Evolutionary conservation across 495 filamentous ascomycete genomes (phyloP), one percentile per base, ranked within the genome.

Genomic region (Extremus antarcticus): DNA sequence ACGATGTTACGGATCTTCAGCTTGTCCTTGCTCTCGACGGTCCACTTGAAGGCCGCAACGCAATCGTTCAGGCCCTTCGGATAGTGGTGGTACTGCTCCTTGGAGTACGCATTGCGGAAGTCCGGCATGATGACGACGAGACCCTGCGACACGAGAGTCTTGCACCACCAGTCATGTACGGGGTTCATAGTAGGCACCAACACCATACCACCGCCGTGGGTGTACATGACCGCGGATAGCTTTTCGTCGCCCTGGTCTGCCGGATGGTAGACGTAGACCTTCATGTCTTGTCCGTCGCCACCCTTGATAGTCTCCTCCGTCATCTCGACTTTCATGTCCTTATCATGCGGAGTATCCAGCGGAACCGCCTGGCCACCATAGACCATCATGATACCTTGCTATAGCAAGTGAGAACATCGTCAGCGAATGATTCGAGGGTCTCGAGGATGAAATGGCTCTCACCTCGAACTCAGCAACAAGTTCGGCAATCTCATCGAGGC

Each of bases 191-290:
- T 62, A 16, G 32, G 41, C 35, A 51, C 21, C 43, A 62, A 43
- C 23, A 53, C 53, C 61, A 64, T 64, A 16, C 61, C 59, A 19
- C 59, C 59, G 20, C 59, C 59, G 23, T 61, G 59, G 9, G 49
- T 35, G 51, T 58, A 58, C 4, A 61, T 3, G 20, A 61, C 23
- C 23, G 47, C 16, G 11, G 59, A 50, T 43, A 57, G 25, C 11
- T 25, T 29, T 47, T 45, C 46, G 22, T 35, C 54, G 8, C 25
- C 25, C 24, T 35, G 45, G 43, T 32, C 50, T 8, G 38, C 43
- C 10, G 17, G 38, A 21, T 50, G 54, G 29, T 53, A 58, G 17
- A 58, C 41, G 41, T 61, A 49, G 25, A 61, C 19, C 2, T n/a
- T 25, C 21, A 61, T 58, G n/a, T 61, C 51, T 24, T 61, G 59